Conservation (phyloP, 305 asterid species). For the Solanum hybrid region DNA sequence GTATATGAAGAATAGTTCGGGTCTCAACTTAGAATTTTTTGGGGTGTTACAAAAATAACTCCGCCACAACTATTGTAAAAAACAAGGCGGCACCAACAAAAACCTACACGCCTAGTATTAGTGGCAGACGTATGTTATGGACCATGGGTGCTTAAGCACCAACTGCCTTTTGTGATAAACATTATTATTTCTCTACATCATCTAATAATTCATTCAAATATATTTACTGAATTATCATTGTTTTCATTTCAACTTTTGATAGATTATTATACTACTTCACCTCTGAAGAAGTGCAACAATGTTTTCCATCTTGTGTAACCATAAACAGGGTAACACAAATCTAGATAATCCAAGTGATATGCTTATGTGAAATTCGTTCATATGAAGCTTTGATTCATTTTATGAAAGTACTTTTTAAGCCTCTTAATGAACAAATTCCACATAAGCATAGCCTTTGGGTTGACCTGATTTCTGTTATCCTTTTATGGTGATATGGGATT, state of each 20-base stretch:
- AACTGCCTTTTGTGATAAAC: too few relatives aligned
- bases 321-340: neutral
- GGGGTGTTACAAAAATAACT: neutral
- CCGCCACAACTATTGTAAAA: neutral
- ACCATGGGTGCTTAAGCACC: neutral
- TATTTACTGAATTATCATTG: neutral
- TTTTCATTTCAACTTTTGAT: neutral
- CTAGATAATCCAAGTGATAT: too few relatives aligned
- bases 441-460: neutral
- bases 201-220: too few relatives aligned
- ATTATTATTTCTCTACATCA: too few relatives aligned
- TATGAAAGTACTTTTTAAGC: neutral
- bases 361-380: neutral
- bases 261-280: neutral
- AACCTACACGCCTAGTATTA: neutral
- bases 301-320: neutral
- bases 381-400: neutral
- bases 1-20: too few relatives aligned
- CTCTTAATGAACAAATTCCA: neutral
- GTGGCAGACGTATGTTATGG: neutral
- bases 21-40: too few relatives aligned
- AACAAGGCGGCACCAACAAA: neutral
- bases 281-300: neutral
- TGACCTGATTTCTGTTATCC: neutral
- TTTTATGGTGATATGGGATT: neutral